Evolutionary conservation across 2,329 filamentous ascomycete species (phyloP), one percentile per base, ranked within the genome.

Genomic region (Aureobasidium leucospermi): DNA sequence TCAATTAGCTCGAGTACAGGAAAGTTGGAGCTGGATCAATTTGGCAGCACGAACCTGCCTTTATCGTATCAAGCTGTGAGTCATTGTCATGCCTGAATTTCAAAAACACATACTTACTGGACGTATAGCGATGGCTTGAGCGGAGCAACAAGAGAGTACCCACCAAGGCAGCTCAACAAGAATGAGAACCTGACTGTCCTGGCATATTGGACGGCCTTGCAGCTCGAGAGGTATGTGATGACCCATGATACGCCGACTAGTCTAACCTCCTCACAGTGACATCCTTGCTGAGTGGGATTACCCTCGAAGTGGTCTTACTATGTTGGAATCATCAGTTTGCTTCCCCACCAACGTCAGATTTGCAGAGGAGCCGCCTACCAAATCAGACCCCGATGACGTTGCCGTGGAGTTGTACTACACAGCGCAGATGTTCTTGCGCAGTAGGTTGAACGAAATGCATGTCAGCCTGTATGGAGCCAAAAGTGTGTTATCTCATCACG

Each of bases 131-230:
- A 52, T 39, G 48, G 48, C 4, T n/a, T 52, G 36, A 23, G 41
- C 34, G 23, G 34, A 13, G 23, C 47, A 16, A 23, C 11, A 16
- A 41, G 28, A 34, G 16, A 16, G 42, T 15, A 32, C 8, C 5
- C 39, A 61, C 68, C 16, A 59, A 64, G n/a, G 61, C 19, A 11
- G n/a, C 28, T 47, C 45, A 32, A 43, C 46, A 71, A 69, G 58
- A 67, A 66, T 39, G 63, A 69, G 47, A 77, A 77, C 48, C 65
- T 78, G 43, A 74, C 78, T 28, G 73, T 78, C 59, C 69, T 95
- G 66, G 87, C 90, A 0, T 96, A 92, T 67, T 97, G 93, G 93
- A 94, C 92, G 7, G 96, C 90, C 70, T 77, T 96, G 63, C 93
- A 97, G 69, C 79, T 97, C 10, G 93, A 97, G 73, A 96, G 87